Conservation (phyloP, 2,329 filamentous ascomycete species). For the Aspergillus sojae region DNA sequence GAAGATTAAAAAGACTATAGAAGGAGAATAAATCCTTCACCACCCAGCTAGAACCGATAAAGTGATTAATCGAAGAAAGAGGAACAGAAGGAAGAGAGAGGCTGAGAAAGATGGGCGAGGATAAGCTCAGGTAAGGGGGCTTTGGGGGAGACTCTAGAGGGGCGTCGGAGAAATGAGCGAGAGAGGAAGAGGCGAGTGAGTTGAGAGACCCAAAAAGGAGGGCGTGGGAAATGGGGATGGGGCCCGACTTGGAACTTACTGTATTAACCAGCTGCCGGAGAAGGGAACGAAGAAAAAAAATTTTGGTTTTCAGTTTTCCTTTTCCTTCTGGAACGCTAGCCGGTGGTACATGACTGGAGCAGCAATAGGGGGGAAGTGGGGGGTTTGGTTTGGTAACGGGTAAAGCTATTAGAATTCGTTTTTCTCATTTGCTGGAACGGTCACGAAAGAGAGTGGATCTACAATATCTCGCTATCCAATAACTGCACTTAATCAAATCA, state of each 20-base stretch:
- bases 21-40: constrained; percentile 10
- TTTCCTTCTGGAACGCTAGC: constrained; percentile 22
- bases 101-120: constrained; percentile 14
- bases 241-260: background rate
- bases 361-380: constrained; percentile 17
- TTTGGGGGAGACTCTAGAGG: constrained; percentile 14
- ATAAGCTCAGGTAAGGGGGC: constrained; percentile 29
- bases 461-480: constrained; percentile 10
- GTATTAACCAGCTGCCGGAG: background rate
- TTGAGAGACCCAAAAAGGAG: constrained; percentile 12
- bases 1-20: constrained; percentile 10
- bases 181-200: background rate
- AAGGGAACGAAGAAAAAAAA: constrained; percentile 6
- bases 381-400: constrained; percentile 11
- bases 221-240: background rate
- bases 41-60: constrained; percentile 14
- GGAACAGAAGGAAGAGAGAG: constrained; percentile 15
- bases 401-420: background rate
- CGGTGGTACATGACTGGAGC: constrained; percentile 6
- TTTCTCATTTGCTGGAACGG: constrained; percentile 8
- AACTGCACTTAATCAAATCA: background rate
- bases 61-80: constrained; percentile 19
- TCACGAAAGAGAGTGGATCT: constrained; percentile 11
- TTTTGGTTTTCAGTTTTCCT: constrained; percentile 1
- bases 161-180: constrained; percentile 6